Evolutionary conservation across 2,329 filamentous ascomycete genomes (phyloP).

Genomic region (Trichoderma citrinoviride): DNA sequence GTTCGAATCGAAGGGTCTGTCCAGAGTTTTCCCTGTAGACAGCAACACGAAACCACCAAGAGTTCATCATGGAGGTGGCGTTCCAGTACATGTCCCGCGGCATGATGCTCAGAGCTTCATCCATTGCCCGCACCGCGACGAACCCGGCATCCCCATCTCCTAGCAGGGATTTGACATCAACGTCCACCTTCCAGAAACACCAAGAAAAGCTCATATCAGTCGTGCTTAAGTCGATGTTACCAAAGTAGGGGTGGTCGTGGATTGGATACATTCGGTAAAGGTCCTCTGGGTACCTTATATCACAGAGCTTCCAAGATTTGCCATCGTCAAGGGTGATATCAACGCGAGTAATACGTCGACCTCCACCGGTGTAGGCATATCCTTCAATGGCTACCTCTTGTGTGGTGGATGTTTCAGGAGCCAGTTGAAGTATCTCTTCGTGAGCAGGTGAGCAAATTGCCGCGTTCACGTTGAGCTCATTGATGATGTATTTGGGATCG

Average conservation of each 20-base stretch:
- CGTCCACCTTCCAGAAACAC: conserved; percentile 82
- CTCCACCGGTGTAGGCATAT: conserved; percentile 87
- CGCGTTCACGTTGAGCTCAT: conserved; percentile 86
- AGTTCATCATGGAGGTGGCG: conserved; percentile 98
- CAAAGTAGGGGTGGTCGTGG: conserved; percentile 66
- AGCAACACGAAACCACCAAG: conserved; percentile 82
- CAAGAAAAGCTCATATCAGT: conserved; percentile 87
- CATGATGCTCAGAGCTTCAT: conserved; percentile 82
- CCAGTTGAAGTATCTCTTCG: neutral
- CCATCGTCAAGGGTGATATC: conserved; percentile 83
- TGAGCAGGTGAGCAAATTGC: conserved; percentile 78
- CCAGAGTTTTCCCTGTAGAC: conserved; percentile 63
- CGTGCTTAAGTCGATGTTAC: conserved; percentile 76
- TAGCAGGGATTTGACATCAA: conserved; percentile 60
- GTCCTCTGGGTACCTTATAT: conserved; percentile 82
- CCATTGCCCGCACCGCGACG: conserved; percentile 82
- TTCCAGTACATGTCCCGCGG: conserved; percentile 96
- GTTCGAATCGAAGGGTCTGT: conserved; percentile 68
- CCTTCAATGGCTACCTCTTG: conserved; percentile 62
- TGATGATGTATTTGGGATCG: conserved; percentile 89
- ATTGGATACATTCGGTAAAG: conserved; percentile 65
- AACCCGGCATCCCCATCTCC: conserved; percentile 33
- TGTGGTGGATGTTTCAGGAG: conserved; percentile 60
- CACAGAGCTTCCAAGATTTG: conserved; percentile 54
- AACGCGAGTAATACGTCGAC: conserved; percentile 76